phyloP scores from a whole-genome alignment of 148 eudicot species.

The Cornus kousa region DNA sequence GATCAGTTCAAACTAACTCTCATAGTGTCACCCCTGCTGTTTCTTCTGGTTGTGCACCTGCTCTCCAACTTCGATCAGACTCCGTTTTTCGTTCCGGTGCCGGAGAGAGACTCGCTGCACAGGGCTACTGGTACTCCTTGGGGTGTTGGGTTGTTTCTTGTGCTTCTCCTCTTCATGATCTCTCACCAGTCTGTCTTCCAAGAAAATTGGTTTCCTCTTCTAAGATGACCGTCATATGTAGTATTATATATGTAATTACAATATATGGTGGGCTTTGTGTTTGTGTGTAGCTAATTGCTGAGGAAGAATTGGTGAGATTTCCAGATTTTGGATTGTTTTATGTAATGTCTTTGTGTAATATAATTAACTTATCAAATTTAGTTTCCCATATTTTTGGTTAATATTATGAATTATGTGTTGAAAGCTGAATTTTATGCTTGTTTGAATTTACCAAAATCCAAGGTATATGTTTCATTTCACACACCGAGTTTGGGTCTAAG shows the following conservation, averaged over 20 bases:
- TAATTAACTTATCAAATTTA: too few relatives aligned
- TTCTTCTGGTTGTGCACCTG: constrained; percentile 40
- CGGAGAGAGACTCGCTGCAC: constrained; percentile 45
- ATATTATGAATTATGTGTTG: not conserved
- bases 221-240: constrained; percentile 11
- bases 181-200: constrained; percentile 52
- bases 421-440: too few relatives aligned
- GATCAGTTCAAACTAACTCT: constrained; percentile 46
- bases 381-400: not conserved
- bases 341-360: not conserved
- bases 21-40: constrained; percentile 44
- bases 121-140: constrained; percentile 57
- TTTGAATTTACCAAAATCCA: too few relatives aligned
- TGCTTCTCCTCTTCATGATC: constrained; percentile 57
- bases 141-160: constrained; percentile 60
- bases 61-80: constrained; percentile 29
- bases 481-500: too few relatives aligned
- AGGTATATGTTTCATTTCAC: too few relatives aligned
- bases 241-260: not conserved
- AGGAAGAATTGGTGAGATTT: not conserved
- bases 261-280: not conserved
- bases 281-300: not conserved
- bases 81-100: constrained; percentile 32
- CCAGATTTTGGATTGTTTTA: not conserved
- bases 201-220: constrained; percentile 55